Percentiles rank a stretch among this genome's conserved stretches.
These are phyloP conservation scores for Cladosporium sp. DNA, from an alignment of 2,329 filamentous ascomycete species.

Conservation along the genomic window DNA sequence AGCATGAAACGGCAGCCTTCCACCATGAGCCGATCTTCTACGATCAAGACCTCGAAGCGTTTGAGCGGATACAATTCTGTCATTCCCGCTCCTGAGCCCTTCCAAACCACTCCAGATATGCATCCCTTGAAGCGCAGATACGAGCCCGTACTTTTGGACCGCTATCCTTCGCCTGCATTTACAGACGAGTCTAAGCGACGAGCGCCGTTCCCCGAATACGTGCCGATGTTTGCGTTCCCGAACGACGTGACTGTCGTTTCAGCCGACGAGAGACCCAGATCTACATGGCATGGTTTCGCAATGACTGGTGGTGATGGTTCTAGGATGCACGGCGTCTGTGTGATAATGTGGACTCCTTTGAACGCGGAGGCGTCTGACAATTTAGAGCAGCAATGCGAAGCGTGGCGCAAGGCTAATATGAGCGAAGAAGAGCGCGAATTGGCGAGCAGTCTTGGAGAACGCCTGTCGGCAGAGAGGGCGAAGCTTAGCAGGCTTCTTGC, in stretches of 20 bases:
- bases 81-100: constrained; percentile 86
- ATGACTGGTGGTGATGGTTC: constrained; percentile 94
- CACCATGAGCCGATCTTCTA: constrained; percentile 63
- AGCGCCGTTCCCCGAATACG: constrained; percentile 90
- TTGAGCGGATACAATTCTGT: constrained; percentile 98
- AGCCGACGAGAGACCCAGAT: constrained; percentile 84
- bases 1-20: constrained; percentile 85
- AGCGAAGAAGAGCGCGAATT: constrained; percentile 86
- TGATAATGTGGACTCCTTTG: constrained; percentile 90
- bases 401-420: constrained; percentile 63
- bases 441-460: constrained; percentile 83
- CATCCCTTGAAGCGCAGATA: constrained; percentile 91
- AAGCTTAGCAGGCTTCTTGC: constrained; percentile 85
- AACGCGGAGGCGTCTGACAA: constrained; percentile 78
- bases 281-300: constrained; percentile 98
- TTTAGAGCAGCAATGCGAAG: constrained; percentile 61
- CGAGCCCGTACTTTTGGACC: constrained; percentile 91
- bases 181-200: constrained; percentile 74
- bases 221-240: constrained; percentile 98
- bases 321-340: constrained; percentile 85
- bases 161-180: constrained; percentile 82
- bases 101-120: constrained; percentile 87
- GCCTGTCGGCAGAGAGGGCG: constrained; percentile 81
- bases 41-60: constrained; percentile 76
- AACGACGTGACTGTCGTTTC: constrained; percentile 98